phyloP scores from a whole-genome alignment of 352 stramenopile genomes.

The Elongisporangium undulatum region DNA sequence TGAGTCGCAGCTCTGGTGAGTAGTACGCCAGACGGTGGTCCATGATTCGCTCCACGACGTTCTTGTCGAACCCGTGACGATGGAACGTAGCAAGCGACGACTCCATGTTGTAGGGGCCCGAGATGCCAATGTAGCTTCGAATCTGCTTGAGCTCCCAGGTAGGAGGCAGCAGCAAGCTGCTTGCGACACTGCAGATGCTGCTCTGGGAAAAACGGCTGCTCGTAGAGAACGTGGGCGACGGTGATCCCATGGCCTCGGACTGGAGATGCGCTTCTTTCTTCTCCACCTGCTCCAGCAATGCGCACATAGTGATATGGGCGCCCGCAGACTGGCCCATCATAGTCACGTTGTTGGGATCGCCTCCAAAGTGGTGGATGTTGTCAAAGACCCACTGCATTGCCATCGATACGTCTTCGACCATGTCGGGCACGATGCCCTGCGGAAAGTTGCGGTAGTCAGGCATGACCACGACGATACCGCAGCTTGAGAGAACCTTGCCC shows the following conservation, averaged over 20 bases:
- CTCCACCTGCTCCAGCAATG: conserved; percentile 73
- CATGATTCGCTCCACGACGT: conserved; percentile 83
- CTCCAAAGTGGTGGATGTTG: conserved; percentile 82
- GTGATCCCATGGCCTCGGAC: conserved; percentile 14
- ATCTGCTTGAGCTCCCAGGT: conserved; percentile 65
- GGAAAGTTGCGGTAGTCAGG: conserved; percentile 93
- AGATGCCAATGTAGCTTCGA: conserved; percentile 84
- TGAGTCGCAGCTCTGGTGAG: conserved; percentile 39
- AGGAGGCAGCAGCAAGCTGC: conserved; percentile 25
- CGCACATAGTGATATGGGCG: conserved; percentile 79
- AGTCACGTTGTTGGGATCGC: conserved; percentile 79
- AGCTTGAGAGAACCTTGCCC: conserved; percentile 62
- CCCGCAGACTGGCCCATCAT: conserved; percentile 88
- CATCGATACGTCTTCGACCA: conserved; percentile 85
- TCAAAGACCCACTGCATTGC: conserved; percentile 88
- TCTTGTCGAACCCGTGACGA: conserved; percentile 74
- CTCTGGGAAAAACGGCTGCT: conserved; percentile 23
- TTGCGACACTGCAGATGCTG: conserved; percentile 28
- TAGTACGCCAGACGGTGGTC: conserved; percentile 54
- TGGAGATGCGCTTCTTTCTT: conserved; percentile 16
- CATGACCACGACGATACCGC: conserved; percentile 84
- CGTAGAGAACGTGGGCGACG: conserved; percentile 16
- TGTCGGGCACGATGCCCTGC: conserved; percentile 79
- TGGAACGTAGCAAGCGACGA: conserved; percentile 75
- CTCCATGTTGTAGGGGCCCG: conserved; percentile 84